Conservation (phyloP, 177 flowering plant species). For the Tripterygium wilfordii region DNA sequence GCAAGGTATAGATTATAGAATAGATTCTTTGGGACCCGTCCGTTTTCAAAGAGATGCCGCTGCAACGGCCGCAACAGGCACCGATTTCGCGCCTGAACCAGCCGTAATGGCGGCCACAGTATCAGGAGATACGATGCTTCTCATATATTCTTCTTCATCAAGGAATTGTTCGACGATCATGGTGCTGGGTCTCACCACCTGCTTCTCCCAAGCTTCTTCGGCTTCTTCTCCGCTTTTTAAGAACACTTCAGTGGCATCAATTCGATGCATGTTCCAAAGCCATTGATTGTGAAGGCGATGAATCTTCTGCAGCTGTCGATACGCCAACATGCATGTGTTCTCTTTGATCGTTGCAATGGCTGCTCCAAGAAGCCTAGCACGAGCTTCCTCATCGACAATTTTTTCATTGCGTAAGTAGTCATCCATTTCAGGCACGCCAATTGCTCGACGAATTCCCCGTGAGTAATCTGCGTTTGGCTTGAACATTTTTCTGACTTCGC, state of each 20-base stretch:
- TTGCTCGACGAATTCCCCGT: conserved; percentile 53
- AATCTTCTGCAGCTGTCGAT: conserved; percentile 51
- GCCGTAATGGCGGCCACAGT: conserved; percentile 2
- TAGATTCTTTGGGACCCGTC: too few relatives aligned
- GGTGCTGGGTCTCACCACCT: conserved; percentile 34
- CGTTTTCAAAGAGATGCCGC: too few relatives aligned
- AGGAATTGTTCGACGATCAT: conserved; percentile 31
- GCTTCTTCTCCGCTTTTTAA: conserved; percentile 21
- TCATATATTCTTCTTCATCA: not conserved
- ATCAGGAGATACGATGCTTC: not conserved
- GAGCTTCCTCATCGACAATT: conserved; percentile 6
- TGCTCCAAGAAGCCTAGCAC: conserved; percentile 14
- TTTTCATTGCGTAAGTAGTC: conserved; percentile 25
- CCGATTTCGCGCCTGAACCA: too few relatives aligned
- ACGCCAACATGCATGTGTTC: conserved; percentile 42
- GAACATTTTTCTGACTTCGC: conserved; percentile 50
- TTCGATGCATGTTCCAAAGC: conserved; percentile 31
- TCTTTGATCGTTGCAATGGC: conserved; percentile 57
- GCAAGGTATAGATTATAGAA: too few relatives aligned
- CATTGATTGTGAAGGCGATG: conserved; percentile 19
- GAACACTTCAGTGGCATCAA: conserved; percentile 65
- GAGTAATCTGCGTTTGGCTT: conserved; percentile 42
- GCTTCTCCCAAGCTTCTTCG: conserved; percentile 48
- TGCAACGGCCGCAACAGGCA: too few relatives aligned
- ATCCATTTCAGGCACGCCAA: conserved; percentile 77